Evolutionary conservation across 176 grass and related monocot species (phyloP).

Genomic region (Poa pratensis): DNA sequence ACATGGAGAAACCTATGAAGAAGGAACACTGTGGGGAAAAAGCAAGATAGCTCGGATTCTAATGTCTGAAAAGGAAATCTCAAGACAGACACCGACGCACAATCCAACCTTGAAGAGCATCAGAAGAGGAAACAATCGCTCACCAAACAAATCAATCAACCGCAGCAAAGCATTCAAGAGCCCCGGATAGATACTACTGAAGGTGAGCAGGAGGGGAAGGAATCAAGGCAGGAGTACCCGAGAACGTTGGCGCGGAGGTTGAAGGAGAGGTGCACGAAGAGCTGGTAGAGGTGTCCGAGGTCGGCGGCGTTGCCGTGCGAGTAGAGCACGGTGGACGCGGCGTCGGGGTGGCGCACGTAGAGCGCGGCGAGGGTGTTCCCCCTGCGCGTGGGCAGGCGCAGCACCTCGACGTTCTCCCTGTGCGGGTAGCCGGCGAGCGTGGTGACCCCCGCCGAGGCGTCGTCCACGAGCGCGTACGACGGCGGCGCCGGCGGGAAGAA

Average conservation of each 20-base stretch:
- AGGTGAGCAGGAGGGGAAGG: not conserved
- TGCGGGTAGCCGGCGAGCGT: constrained; percentile 70
- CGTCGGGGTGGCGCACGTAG: constrained; percentile 81
- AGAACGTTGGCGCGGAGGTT: constrained; percentile 88
- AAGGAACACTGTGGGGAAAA: not conserved
- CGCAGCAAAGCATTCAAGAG: too few species aligned
- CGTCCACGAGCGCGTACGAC: constrained; percentile 75
- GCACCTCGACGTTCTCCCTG: constrained; percentile 88
- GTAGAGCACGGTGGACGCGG: constrained; percentile 75
- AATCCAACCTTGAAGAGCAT: not conserved
- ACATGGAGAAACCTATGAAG: not conserved
- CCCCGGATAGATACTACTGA: not conserved
- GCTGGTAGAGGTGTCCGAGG: constrained; percentile 89
- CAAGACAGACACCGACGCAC: not conserved
- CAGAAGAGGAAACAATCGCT: constrained; percentile 26
- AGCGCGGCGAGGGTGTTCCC: constrained; percentile 68
- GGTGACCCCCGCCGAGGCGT: constrained; percentile 57
- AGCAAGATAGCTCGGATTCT: not conserved
- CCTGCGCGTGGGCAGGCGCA: constrained; percentile 64
- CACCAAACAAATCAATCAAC: too few species aligned
- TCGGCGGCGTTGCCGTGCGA: constrained; percentile 41
- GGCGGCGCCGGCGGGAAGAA: constrained; percentile 94
- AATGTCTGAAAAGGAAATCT: not conserved
- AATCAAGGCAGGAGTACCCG: constrained; percentile 46
- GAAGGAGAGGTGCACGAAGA: constrained; percentile 89